phyloP scores from a whole-genome alignment of 345 rosid genomes.

The Pugionium dolabratum region DNA sequence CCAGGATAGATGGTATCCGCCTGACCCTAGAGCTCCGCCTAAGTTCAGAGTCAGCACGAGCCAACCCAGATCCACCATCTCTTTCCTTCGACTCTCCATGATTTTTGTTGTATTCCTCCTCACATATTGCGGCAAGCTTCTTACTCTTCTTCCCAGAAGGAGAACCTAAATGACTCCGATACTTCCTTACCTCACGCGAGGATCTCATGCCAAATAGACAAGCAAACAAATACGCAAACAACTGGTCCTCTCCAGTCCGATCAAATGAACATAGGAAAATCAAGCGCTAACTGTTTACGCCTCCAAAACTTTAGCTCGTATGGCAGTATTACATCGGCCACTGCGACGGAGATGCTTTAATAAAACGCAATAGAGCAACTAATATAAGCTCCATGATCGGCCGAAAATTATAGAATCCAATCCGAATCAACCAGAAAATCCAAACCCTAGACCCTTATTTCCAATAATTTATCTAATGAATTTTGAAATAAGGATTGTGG shows the following conservation, averaged over 20 bases:
- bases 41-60: constrained; percentile 47
- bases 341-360: constrained; percentile 6
- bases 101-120: constrained; percentile 66
- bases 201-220: constrained; percentile 59
- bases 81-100: constrained; percentile 51
- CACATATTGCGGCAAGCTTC: constrained; percentile 87
- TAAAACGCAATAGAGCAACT: constrained; percentile 24
- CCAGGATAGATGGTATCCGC: constrained; percentile 66
- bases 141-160: constrained; percentile 76
- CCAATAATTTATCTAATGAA: neutral
- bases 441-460: constrained; percentile 25
- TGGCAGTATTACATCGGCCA: neutral
- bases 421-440: neutral
- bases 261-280: constrained; percentile 8
- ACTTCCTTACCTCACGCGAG: constrained; percentile 47
- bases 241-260: constrained; percentile 9
- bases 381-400: constrained; percentile 25
- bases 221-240: constrained; percentile 5
- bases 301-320: constrained; percentile 3
- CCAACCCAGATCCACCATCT: constrained; percentile 38
- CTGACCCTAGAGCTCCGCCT: constrained; percentile 81
- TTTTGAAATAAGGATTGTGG: neutral
- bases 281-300: constrained; percentile 1
- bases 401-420: constrained; percentile 10
- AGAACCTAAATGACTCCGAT: constrained; percentile 45